Evolutionary conservation across 2,329 filamentous ascomycete species (phyloP).

Genomic region (Sclerotiophoma versabilis): DNA sequence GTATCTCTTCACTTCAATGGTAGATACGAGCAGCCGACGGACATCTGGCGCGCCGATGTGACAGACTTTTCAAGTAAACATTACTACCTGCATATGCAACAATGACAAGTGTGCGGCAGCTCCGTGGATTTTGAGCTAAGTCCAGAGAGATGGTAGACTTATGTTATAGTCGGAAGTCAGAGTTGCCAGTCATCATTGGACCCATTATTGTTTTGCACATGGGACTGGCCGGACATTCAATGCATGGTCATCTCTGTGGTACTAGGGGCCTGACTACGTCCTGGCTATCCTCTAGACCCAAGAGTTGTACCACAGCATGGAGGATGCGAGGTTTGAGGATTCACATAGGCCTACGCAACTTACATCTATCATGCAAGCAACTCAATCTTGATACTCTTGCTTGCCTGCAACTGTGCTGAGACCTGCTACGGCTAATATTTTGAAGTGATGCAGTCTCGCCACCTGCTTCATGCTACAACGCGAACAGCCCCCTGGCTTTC

Average conservation of each 20-base stretch:
- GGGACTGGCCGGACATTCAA: neutral
- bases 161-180: neutral
- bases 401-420: too few relatives aligned
- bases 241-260: neutral
- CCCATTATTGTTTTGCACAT: neutral
- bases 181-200: neutral
- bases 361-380: too few relatives aligned
- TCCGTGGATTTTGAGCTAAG: neutral
- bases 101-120: neutral
- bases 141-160: neutral
- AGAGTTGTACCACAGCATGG: too few relatives aligned
- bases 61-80: neutral
- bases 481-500: too few relatives aligned
- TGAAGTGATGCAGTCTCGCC: too few relatives aligned
- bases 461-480: too few relatives aligned
- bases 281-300: neutral
- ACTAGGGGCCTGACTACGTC: neutral
- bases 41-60: neutral
- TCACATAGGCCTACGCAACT: too few relatives aligned
- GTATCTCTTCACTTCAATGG: neutral
- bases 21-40: neutral
- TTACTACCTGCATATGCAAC: neutral
- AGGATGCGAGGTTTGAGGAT: too few relatives aligned
- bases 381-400: too few relatives aligned
- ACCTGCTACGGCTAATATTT: too few relatives aligned